Evolutionary conservation across 1,284 basidiomycete genomes (phyloP), one percentile per base, ranked within the genome.

Genomic region (Austroboletus rostrupii): DNA sequence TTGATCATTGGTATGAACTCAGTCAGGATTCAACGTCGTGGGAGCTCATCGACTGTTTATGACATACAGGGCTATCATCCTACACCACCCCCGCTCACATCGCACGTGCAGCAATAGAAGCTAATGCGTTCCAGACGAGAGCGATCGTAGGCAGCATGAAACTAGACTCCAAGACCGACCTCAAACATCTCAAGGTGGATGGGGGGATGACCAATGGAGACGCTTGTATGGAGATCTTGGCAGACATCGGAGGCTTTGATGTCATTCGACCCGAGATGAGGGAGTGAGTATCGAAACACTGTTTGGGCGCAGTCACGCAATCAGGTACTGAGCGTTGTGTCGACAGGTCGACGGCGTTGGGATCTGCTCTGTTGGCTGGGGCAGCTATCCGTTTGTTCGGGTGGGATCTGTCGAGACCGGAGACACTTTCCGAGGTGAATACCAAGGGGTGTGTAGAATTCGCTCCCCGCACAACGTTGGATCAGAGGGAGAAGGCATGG

Each of bases 51-150:
- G 26, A 50, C 14, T 40, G 19, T 23, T 26, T 12, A 44, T 53
- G 26, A 54, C 61, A 44, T 62, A 59, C 49, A 84, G 83, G 90
- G 38, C 70, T 99, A 48, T 92, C 94, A 1, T 85, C 90, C 36
- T 97, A 93, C 72, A 97, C 94, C 37, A 97, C 89, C 43, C 92
- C 91, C 9, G 83, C 89, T 7, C 96, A 98, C 71, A 92, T 99
- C 61, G 92, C 90, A 35, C 88, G 95, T 26, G 94, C 95, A 11
- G 92, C 92, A 10, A 80, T 97, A 45, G 96, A 98, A 71, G 93
- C 96, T 23, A 89, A 83, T 57, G 87, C 85, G 2, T 90, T 83
- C 71, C 92, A 97, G 71, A 97, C 95, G 13, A 85, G 91, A 52
- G 96, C 93, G 4, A 92, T 99, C 57, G 79, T 98, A 50, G 92